Evolutionary conservation across 768 basidiomycete species (phyloP), one percentile per base, ranked within the genome.

Genomic region (Cystofilobasidium bisporidii): DNA sequence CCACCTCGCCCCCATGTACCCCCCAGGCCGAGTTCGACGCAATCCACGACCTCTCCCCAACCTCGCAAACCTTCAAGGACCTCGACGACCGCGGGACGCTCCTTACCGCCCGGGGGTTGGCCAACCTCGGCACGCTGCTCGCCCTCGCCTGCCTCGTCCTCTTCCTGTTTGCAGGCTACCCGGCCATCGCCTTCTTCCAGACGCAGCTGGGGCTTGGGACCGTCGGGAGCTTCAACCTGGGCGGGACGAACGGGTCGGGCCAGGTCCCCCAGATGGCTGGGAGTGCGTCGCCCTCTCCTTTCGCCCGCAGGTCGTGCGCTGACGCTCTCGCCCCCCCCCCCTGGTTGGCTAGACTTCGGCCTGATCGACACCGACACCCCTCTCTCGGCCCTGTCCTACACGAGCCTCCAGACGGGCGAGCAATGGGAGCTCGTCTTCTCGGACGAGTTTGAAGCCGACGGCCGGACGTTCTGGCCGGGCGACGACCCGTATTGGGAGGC

Each of bases 401-500:
- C 64, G 0, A 43, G 26, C 15, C 53, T 58, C 28, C 48, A 58
- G 26, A 64, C 74, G 74, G 93, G 92, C 2, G 80, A 86, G 65
- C 77, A 81, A 11, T 93, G 90, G 74, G 79, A 86, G 63, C 84
- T 99, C 36, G 87, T 89, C 2, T 98, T 92, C 79, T 90, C 88
- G 65, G 88, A 89, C 75, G 88, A 89, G 77, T 94, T 86, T 81
- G 86, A 84, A 79, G 83, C 70, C 75, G 87, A 80, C 71, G 92
- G 80, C 14, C 71, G 79, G 26, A 47, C 62, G 17, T 69, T 69
- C 72, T 78, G 68, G 60, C 75, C 75, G 20, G 94, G 82, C 74
- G 94, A 86, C 79, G 92, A 82, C 81, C 84, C 81, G 74, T 94
- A 78, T 76, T 87, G 86, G 91, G 90, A 93, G 74, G 93, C 88